Evolutionary conservation across 2,329 filamentous ascomycete genomes (phyloP), one percentile per base, ranked within the genome.

Genomic region (Alternaria gaisen): DNA sequence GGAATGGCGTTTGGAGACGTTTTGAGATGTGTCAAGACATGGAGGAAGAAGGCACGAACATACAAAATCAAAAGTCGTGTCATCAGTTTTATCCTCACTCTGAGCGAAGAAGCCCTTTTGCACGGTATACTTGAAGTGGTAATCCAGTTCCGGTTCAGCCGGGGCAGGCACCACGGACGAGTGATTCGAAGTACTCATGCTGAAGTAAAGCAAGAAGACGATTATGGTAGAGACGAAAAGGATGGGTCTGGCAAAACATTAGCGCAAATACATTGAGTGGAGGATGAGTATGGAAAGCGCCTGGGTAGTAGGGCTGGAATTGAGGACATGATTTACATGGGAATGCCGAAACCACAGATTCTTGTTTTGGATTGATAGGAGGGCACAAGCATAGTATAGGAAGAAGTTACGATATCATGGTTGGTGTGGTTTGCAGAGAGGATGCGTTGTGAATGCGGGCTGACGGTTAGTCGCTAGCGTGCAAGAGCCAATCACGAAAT

Each of bases 91-190:
- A 0, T 82, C 72, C 32, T 89, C 84, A 66, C 89, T 88, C 69
- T 91, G 89, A 46, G 87, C 74, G 65, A 91, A 91, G 73, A 86
- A 88, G 0, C 87, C 89, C 6, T 81, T 80, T 0, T 90, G 81
- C 0, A 87, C 84, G 0, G 84, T 84, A 71, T 88, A 90, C 53
- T 85, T 83, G 70, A 88, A 85, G 61, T 85, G 82, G 24, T 67
- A 72, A 18, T 65, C 56, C 20, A 34, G 54, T 7, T 58, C 56
- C 28, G 54, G 51, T 4, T 51, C 50, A 5, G 38, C 44, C 34
- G 61, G 55, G 3, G 58, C 55, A 4, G 60, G 56, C 2, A 52
- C 28, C 2, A 47, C 28, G 14, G 53, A 32, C 3, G 42, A 26
- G 1, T 40, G 11, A 12, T 42, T 28, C 8, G 40, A 43, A 11